A percentile compares a stretch with the other conserved stretches of the same genome.
phyloP scores from a whole-genome alignment of 225 moss, liverwort and hornwort species.

The Marchantia paleacea region DNA sequence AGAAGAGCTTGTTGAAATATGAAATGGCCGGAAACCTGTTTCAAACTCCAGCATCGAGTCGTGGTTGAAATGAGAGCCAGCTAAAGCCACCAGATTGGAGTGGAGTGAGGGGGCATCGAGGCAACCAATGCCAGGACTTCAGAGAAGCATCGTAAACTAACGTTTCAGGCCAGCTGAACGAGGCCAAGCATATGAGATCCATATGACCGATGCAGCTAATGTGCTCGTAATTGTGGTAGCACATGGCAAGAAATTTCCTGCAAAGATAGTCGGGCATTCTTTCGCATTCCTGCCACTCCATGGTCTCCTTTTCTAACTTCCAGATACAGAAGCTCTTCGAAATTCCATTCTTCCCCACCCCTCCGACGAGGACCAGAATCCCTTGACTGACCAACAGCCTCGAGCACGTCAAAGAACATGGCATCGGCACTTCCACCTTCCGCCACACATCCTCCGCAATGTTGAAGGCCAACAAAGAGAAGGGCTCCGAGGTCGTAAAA shows the following conservation, averaged over 20 bases:
- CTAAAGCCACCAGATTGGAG: conserved; percentile 17
- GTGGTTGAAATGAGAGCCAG: conserved; percentile 20
- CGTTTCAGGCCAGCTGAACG: conserved; percentile 15
- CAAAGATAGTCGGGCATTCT: conserved; percentile 20
- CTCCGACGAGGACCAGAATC: conserved; percentile 17
- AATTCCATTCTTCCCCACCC: conserved; percentile 17
- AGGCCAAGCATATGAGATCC: conserved; percentile 18
- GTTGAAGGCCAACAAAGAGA: conserved; percentile 7
- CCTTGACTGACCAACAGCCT: conserved; percentile 12
- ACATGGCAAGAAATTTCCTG: conserved; percentile 19
- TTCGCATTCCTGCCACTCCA: conserved; percentile 18
- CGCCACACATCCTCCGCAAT: conserved; percentile 5
- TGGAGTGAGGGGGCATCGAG: conserved; percentile 21
- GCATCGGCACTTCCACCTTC: conserved; percentile 17
- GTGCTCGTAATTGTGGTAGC: conserved; percentile 23
- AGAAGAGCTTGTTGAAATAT: background rate
- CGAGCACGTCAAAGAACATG: conserved; percentile 14
- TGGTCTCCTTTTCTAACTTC: conserved; percentile 14
- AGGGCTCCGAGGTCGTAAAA: conserved; percentile 23
- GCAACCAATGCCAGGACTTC: conserved; percentile 22
- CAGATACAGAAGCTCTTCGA: conserved; percentile 13
- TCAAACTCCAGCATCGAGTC: conserved; percentile 14
- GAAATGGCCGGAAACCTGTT: background rate
- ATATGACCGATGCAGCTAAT: conserved; percentile 19
- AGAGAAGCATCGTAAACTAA: conserved; percentile 6